Evolutionary conservation across 495 filamentous ascomycete species (phyloP).

Genomic region (Talaromyces trachyspermus): DNA sequence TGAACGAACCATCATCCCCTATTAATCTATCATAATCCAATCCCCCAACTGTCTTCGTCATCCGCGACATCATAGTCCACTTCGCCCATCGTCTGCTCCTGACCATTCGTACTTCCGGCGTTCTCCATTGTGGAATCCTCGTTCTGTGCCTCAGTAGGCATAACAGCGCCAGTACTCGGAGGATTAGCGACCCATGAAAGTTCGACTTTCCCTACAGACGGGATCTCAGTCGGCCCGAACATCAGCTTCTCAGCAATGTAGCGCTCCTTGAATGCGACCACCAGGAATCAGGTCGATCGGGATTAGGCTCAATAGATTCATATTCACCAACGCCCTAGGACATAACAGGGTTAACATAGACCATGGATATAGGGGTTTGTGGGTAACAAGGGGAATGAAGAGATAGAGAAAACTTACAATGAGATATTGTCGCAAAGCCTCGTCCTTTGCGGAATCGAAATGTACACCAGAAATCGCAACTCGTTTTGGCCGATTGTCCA

Average conservation of each 20-base stretch:
- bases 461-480: conserved; percentile 66
- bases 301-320: conserved; percentile 62
- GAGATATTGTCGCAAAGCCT: conserved; percentile 76
- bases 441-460: conserved; percentile 65
- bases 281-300: conserved; percentile 47
- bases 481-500: conserved; percentile 82
- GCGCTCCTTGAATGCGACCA: conserved; percentile 82
- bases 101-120: conserved; percentile 8
- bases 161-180: conserved; percentile 18
- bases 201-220: conserved; percentile 69
- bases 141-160: conserved; percentile 21
- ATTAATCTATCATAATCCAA: conserved; percentile 5
- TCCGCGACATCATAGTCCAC: conserved; percentile 49
- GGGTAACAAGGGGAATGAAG: neutral
- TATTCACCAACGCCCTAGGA: conserved; percentile 74
- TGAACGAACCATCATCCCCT: neutral
- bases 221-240: conserved; percentile 58
- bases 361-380: neutral
- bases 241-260: conserved; percentile 84
- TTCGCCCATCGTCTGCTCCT: conserved; percentile 19
- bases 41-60: conserved; percentile 41
- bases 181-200: conserved; percentile 61
- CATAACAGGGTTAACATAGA: conserved; percentile 9
- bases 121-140: conserved; percentile 35
- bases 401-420: conserved; percentile 55